A percentile compares a stretch with the other conserved stretches of the same genome.
Conservation (phyloP, 768 basidiomycete species). For the Polyporus arcularius region DNA sequence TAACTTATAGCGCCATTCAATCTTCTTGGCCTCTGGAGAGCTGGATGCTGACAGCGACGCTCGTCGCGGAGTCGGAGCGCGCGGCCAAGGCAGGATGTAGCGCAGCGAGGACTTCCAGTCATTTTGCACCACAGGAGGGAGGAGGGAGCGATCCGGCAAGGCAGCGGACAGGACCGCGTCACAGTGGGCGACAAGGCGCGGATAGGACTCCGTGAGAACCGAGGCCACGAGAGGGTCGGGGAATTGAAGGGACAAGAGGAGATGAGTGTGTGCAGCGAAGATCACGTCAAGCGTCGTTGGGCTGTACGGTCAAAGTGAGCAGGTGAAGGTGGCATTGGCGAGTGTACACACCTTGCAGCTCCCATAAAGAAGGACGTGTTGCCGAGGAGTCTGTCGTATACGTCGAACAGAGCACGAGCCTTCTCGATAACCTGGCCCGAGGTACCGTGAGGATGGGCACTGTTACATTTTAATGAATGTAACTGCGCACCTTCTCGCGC, state of each 20-base stretch:
- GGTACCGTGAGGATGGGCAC: neutral
- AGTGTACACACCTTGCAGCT: conserved; percentile 40
- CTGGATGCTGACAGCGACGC: conserved; percentile 33
- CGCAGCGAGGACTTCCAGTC: conserved; percentile 32
- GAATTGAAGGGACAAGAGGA: conserved; percentile 58
- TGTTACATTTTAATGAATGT: neutral
- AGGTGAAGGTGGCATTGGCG: neutral
- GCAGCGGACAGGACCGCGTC: conserved; percentile 44
- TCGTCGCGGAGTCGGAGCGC: conserved; percentile 11
- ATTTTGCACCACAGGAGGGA: conserved; percentile 16
- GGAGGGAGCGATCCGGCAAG: conserved; percentile 27
- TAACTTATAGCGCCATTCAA: conserved; percentile 46
- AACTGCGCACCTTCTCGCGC: conserved; percentile 55
- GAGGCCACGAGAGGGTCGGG: conserved; percentile 60
- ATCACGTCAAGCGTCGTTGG: conserved; percentile 64
- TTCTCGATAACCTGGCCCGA: conserved; percentile 55
- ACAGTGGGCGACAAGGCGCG: conserved; percentile 59
- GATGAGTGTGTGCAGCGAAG: conserved; percentile 67
- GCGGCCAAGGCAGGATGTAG: conserved; percentile 34
- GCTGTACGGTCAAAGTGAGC: conserved; percentile 35
- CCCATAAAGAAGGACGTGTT: conserved; percentile 45
- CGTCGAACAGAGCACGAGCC: conserved; percentile 55
- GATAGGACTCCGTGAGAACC: conserved; percentile 57
- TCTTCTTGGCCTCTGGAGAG: conserved; percentile 24
- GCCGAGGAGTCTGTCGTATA: conserved; percentile 58